Percentiles rank a stretch among this genome's conserved stretches.
Evolutionary conservation across 371 early-diverging fungal species (phyloP).

Genomic region (Chytridium lagenaria): DNA sequence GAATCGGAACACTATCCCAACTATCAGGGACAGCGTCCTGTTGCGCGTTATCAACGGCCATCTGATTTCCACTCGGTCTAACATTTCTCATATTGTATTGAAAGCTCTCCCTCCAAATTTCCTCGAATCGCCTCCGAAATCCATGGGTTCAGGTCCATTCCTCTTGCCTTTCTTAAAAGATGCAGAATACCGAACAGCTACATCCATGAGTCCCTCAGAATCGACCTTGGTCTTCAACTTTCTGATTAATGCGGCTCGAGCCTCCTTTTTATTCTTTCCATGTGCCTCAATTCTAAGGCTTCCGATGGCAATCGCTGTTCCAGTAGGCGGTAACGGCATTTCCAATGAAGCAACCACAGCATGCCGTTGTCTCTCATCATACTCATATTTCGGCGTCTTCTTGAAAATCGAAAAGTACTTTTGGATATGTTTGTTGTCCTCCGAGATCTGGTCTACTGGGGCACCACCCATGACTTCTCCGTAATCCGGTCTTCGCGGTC

Average conservation of each 20-base stretch:
- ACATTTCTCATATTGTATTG: not conserved
- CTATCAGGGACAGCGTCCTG: slow-evolving; percentile 2
- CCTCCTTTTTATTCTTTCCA: slow-evolving; percentile 35
- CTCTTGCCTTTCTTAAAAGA: slow-evolving; percentile 13
- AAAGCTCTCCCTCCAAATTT: not conserved
- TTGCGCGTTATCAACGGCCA: not conserved
- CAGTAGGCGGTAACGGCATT: slow-evolving; percentile 21
- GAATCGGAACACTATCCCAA: not conserved
- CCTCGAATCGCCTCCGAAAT: not conserved
- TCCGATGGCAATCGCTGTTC: not conserved
- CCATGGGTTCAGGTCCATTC: not conserved
- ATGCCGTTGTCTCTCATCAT: not conserved
- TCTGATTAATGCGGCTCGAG: slow-evolving; percentile 3
- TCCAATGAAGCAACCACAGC: slow-evolving; percentile 17
- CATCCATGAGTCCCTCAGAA: slow-evolving; percentile 23
- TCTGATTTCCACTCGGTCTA: not conserved
- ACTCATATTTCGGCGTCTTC: slow-evolving; percentile 3
- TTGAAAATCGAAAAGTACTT: slow-evolving; percentile 27
- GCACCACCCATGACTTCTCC: not conserved
- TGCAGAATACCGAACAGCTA: not conserved
- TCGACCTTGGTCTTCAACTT: slow-evolving; percentile 21
- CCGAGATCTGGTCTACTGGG: slow-evolving; percentile 12
- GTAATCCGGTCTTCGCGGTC: slow-evolving; percentile 2
- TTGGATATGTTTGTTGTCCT: slow-evolving; percentile 17
- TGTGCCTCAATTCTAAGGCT: slow-evolving; percentile 16